Evolutionary conservation across 2,329 filamentous ascomycete species (phyloP), one percentile per base, ranked within the genome.

Genomic region (Epichloe gansuensis): DNA sequence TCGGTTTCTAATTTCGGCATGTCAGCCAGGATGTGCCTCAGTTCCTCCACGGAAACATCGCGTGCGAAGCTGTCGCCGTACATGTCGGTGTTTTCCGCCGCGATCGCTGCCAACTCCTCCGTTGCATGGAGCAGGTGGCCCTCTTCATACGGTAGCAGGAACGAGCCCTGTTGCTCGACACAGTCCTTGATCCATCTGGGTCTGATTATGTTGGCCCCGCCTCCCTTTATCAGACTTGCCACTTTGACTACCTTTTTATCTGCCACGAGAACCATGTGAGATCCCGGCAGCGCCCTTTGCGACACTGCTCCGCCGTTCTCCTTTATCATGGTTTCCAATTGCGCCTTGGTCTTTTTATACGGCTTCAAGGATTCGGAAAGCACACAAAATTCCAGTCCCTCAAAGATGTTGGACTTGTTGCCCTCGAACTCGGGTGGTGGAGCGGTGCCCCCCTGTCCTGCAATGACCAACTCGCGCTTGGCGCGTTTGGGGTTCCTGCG

Each of bases 101-200:
- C 78, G 7, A 73, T 71, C 6, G 71, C 71, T 41, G 70, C 67
- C 51, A 82, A 73, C 2, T 72, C 74, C 4, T 81, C 76, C 0
- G 76, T 78, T 0, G 80, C 80, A 60, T 84, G 81, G 55, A 93
- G 84, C 59, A 97, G 72, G 60, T 97, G 89, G 0, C 74, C 59
- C 3, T 69, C 73, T 57, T 80, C 76, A 42, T 74, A 75, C 0
- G 76, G 75, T 4, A 95, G 78, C 7, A 95, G 67, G 12, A 85
- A 76, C 3, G 36, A 4, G 77, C 74, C 3, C 50, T 57, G 75
- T 67, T 66, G 80, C 65, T 77, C 76, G 36, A 95, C 74, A 60
- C 88, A 93, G 64, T 97, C 89, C 31, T 87, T 73, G 2, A 97
- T 71, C 93, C 93, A 98, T 5, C 73, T 75, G 0, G 90, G 86